Evolutionary conservation across 163 green algal species (phyloP).

Genomic region (Trebouxiophyceae sp.): DNA sequence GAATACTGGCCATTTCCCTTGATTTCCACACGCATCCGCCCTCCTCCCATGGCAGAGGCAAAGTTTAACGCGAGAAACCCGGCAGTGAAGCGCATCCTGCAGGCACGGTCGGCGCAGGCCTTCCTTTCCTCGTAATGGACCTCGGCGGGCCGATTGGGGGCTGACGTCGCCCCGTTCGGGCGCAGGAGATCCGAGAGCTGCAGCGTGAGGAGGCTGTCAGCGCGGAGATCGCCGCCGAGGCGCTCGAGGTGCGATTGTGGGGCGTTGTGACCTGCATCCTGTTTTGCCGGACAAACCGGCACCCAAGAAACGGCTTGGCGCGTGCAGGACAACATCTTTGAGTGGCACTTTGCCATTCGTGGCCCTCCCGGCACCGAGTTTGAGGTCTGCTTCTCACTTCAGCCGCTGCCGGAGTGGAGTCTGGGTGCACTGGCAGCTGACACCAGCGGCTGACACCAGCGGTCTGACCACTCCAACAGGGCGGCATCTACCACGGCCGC

Average conservation of each 20-base stretch:
- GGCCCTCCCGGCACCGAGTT: slow-evolving; percentile 89
- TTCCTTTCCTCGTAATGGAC: background rate
- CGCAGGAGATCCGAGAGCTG: slow-evolving; percentile 84
- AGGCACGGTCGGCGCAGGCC: slow-evolving; percentile 28
- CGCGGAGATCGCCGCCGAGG: slow-evolving; percentile 66
- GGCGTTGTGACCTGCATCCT: too few species aligned
- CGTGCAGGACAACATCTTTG: slow-evolving; percentile 92
- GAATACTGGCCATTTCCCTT: too few species aligned
- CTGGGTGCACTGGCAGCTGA: too few species aligned
- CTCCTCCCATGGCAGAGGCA: too few species aligned
- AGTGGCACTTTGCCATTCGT: slow-evolving; percentile 95
- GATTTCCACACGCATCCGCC: too few species aligned
- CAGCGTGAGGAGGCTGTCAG: slow-evolving; percentile 56
- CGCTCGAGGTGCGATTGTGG: slow-evolving; percentile 75
- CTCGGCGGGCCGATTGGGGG: background rate
- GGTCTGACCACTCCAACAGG: too few species aligned
- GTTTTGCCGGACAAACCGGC: too few species aligned
- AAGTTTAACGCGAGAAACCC: slow-evolving; percentile 74
- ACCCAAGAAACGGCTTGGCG: too few species aligned
- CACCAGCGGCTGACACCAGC: background rate
- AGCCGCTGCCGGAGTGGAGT: too few species aligned
- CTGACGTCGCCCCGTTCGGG: background rate
- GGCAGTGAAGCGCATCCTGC: slow-evolving; percentile 89
- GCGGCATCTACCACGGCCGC: slow-evolving; percentile 95
- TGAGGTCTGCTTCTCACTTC: slow-evolving; percentile 35